phyloP scores from a whole-genome alignment of 352 stramenopile genomes.

The Phytophthora rubi region DNA sequence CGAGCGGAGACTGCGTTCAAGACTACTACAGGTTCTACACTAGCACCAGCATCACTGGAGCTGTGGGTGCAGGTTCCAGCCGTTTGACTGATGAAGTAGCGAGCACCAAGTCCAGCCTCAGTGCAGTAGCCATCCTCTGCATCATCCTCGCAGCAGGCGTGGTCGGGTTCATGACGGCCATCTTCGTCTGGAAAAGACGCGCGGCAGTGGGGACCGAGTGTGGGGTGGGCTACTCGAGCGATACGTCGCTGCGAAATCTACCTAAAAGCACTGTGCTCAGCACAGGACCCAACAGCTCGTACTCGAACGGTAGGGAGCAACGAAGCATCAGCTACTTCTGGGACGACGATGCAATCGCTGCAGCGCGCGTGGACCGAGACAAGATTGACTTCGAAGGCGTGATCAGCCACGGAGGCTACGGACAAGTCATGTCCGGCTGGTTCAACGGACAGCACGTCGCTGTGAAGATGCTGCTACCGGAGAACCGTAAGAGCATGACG shows the following conservation, averaged over 20 bases:
- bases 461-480: slow-evolving; percentile 39
- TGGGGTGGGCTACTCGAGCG: slow-evolving; percentile 12
- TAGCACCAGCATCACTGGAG: slow-evolving; percentile 3
- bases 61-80: not conserved
- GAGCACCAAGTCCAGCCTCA: slow-evolving; percentile 3
- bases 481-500: slow-evolving; percentile 34
- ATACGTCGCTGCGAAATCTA: slow-evolving; percentile 10
- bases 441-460: slow-evolving; percentile 38
- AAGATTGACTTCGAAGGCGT: slow-evolving; percentile 33
- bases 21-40: slow-evolving; percentile 40
- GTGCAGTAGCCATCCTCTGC: slow-evolving; percentile 5
- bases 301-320: slow-evolving; percentile 19
- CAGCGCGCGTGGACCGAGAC: slow-evolving; percentile 29
- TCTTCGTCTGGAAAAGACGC: slow-evolving; percentile 34
- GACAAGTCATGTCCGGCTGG: slow-evolving; percentile 29
- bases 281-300: slow-evolving; percentile 31
- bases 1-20: slow-evolving; percentile 27
- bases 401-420: slow-evolving; percentile 30
- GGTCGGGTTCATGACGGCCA: slow-evolving; percentile 28
- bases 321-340: slow-evolving; percentile 44
- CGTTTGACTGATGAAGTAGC: not conserved
- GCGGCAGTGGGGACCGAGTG: not conserved
- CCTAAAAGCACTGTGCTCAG: slow-evolving; percentile 22
- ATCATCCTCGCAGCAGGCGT: slow-evolving; percentile 21
- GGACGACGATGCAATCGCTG: slow-evolving; percentile 35